Conservation (phyloP, 306 rosid species). For the Ziziphus jujuba region DNA sequence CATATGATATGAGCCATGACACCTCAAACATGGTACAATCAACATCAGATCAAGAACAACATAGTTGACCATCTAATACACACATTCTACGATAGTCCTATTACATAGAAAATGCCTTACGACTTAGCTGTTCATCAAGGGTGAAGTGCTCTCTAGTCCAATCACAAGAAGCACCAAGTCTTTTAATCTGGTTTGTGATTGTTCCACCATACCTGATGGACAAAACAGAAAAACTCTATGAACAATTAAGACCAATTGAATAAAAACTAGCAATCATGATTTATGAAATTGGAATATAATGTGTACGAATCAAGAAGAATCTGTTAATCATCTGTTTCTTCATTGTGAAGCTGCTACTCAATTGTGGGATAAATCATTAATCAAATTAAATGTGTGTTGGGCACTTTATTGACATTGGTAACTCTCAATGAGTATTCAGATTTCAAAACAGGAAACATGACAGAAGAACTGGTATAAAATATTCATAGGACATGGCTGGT, state of each 20-base stretch:
- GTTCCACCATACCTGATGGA: constrained; percentile 84
- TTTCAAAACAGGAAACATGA: too few species aligned
- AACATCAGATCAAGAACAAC: neutral
- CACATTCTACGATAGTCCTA: constrained; percentile 31
- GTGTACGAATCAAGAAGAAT: too few species aligned
- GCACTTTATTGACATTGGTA: too few species aligned
- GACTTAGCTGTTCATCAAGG: constrained; percentile 98
- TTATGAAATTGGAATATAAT: too few species aligned
- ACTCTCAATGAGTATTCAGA: too few species aligned
- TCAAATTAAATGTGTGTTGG: too few species aligned
- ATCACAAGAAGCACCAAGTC: constrained; percentile 99
- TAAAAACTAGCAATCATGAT: neutral
- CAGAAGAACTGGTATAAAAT: too few species aligned
- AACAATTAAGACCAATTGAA: constrained; percentile 3
- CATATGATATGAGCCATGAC: constrained; percentile 1
- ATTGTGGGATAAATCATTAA: too few species aligned
- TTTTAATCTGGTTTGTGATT: constrained; percentile 90
- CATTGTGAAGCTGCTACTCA: too few species aligned
- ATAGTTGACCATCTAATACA: constrained; percentile 16
- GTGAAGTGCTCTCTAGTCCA: constrained; percentile 96
- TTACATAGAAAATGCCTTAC: constrained; percentile 71
- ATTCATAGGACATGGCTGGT: too few species aligned
- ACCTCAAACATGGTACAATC: constrained; percentile 19
- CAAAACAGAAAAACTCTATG: constrained; percentile 2
- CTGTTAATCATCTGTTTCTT: too few species aligned